Conservation (phyloP, 192 early-diverging fungal genomes). For the Coemansia sp. region DNA sequence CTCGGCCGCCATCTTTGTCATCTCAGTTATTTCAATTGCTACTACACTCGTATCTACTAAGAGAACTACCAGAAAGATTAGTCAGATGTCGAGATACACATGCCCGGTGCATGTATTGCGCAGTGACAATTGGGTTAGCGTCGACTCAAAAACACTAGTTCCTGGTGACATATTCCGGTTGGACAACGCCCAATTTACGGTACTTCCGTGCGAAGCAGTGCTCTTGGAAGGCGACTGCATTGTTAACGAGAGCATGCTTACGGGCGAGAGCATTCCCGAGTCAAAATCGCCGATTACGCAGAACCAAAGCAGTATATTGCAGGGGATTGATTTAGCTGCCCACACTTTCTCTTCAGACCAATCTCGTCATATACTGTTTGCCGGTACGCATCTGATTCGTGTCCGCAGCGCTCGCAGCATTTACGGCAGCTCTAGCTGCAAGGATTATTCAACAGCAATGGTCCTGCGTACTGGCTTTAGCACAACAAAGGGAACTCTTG, state of each 20-base stretch:
- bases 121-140: conserved; percentile 34
- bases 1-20: conserved; percentile 84
- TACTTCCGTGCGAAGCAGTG: conserved; percentile 87
- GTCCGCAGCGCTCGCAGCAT: conserved; percentile 44
- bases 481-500: conserved; percentile 90
- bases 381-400: conserved; percentile 88
- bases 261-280: conserved; percentile 94
- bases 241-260: conserved; percentile 97
- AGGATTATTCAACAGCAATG: conserved; percentile 64
- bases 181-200: conserved; percentile 46
- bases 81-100: conserved; percentile 77
- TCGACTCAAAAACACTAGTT: conserved; percentile 70
- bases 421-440: not conserved
- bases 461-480: conserved; percentile 90
- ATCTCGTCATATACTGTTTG: conserved; percentile 85
- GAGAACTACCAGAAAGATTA: conserved; percentile 59
- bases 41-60: conserved; percentile 79
- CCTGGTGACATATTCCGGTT: conserved; percentile 93
- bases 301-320: conserved; percentile 1
- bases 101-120: conserved; percentile 74
- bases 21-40: conserved; percentile 75
- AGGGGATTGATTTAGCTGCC: conserved; percentile 25
- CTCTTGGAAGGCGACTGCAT: conserved; percentile 92
- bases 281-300: conserved; percentile 71
- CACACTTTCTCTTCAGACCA: conserved; percentile 55